A percentile compares a stretch with the other conserved stretches of the same genome.
phyloP scores from a whole-genome alignment of 1,139 yeast genomes.

The Geotrichum citri-aurantii region DNA sequence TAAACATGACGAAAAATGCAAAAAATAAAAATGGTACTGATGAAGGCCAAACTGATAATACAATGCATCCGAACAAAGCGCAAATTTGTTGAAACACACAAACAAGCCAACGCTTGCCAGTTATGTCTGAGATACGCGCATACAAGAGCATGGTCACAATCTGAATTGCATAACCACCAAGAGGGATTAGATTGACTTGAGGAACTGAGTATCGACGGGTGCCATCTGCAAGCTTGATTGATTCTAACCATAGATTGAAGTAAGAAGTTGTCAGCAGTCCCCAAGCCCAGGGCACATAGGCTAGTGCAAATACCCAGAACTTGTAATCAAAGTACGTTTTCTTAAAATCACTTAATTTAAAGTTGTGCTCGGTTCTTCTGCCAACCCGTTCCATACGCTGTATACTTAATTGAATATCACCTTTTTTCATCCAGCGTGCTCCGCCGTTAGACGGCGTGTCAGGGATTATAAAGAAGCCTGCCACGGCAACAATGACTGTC shows the following conservation, averaged over 20 bases:
- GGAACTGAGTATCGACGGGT: constrained; percentile 1
- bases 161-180: constrained; percentile 7
- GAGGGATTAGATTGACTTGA: constrained; percentile 6
- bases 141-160: constrained; percentile 9
- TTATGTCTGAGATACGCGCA: constrained; percentile 4
- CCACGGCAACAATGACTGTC: constrained; percentile 8
- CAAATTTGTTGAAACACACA: constrained; percentile 2
- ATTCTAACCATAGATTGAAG: constrained; percentile 7
- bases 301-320: constrained; percentile 9
- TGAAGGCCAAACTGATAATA: constrained; percentile 6
- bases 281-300: constrained; percentile 6
- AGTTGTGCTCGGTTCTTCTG: neutral
- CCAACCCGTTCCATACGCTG: constrained; percentile 24
- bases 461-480: constrained; percentile 46
- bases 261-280: constrained; percentile 1
- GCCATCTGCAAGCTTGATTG: constrained; percentile 2
- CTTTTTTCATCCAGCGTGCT: constrained; percentile 30
- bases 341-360: neutral
- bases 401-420: constrained; percentile 30
- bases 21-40: neutral
- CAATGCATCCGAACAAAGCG: constrained; percentile 2
- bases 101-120: constrained; percentile 4
- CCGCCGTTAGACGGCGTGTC: constrained; percentile 63
- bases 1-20: constrained; percentile 4
- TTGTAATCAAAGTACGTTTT: neutral